These are phyloP conservation scores for Tricholomella constricta DNA, from an alignment of 768 basidiomycete species.

Conservation along the genomic window DNA sequence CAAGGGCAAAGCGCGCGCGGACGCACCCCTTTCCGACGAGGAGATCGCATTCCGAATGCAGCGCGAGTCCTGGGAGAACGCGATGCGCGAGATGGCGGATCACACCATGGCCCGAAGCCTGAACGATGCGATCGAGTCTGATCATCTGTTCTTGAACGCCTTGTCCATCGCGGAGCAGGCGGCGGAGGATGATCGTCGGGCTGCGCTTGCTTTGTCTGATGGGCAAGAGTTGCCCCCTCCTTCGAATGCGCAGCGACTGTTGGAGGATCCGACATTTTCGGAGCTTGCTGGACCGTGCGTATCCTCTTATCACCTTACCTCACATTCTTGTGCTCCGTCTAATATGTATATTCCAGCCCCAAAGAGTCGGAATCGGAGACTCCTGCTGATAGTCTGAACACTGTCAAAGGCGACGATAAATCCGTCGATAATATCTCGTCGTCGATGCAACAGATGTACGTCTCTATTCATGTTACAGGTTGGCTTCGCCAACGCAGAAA, in stretches of 20 bases:
- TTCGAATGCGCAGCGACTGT: conserved; percentile 17
- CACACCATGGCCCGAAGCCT: conserved; percentile 18
- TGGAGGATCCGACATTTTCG: conserved; percentile 14
- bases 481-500: neutral
- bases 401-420: neutral
- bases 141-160: conserved; percentile 12
- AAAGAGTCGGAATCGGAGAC: neutral
- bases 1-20: conserved; percentile 22
- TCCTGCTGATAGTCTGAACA: neutral
- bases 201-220: conserved; percentile 12
- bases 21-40: conserved; percentile 19
- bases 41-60: conserved; percentile 20
- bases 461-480: neutral
- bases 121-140: conserved; percentile 15
- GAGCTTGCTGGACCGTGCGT: conserved; percentile 10
- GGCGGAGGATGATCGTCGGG: conserved; percentile 20
- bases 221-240: conserved; percentile 11
- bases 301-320: too few relatives aligned
- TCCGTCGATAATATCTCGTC: neutral
- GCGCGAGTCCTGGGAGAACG: conserved; percentile 8
- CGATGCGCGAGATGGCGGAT: conserved; percentile 10
- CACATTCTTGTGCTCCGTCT: neutral
- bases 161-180: conserved; percentile 15
- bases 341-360: neutral
- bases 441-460: neutral